Evolutionary conservation across 1,284 basidiomycete genomes (phyloP).

Genomic region (Fomitopsis betulina): DNA sequence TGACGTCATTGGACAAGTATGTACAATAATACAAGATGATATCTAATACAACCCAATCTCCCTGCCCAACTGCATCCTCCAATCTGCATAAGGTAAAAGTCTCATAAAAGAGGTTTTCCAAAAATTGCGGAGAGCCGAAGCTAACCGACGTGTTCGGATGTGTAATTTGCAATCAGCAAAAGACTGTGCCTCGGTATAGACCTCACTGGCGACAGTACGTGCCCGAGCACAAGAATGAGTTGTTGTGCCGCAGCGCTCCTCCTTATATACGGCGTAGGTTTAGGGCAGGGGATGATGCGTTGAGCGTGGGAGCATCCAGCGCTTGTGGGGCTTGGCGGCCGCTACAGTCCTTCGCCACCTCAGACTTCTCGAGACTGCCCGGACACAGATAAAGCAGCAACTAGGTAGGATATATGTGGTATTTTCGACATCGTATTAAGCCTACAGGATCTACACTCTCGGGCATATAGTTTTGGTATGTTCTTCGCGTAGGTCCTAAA

Average conservation of each 20-base stretch:
- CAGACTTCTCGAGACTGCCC: no score
- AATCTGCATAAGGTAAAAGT: neutral
- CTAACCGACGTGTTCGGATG: slow-evolving; percentile 34
- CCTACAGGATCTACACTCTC: no score
- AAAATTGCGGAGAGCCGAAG: slow-evolving; percentile 33
- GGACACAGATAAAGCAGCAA: no score
- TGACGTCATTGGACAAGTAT: no score
- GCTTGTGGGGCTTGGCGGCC: neutral
- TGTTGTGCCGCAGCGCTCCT: slow-evolving; percentile 1
- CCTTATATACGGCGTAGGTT: slow-evolving; percentile 14
- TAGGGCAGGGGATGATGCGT: slow-evolving; percentile 6
- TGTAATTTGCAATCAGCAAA: slow-evolving; percentile 89
- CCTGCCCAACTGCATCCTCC: neutral
- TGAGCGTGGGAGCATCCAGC: neutral
- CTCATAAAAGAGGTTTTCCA: slow-evolving; percentile 4
- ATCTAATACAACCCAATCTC: neutral
- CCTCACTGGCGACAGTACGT: slow-evolving; percentile 90
- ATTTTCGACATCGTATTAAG: no score
- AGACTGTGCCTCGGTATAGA: slow-evolving; percentile 87
- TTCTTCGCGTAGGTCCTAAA: neutral
- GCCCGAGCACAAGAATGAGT: slow-evolving; percentile 84
- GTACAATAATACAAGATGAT: neutral
- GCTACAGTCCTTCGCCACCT: neutral
- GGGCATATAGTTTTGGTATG: no score
- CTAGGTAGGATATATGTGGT: no score